Percentiles rank a stretch among this genome's conserved stretches.
Conservation (phyloP, 1,139 yeast genomes). For the Hemisphaericaspora lyxosophila region DNA sequence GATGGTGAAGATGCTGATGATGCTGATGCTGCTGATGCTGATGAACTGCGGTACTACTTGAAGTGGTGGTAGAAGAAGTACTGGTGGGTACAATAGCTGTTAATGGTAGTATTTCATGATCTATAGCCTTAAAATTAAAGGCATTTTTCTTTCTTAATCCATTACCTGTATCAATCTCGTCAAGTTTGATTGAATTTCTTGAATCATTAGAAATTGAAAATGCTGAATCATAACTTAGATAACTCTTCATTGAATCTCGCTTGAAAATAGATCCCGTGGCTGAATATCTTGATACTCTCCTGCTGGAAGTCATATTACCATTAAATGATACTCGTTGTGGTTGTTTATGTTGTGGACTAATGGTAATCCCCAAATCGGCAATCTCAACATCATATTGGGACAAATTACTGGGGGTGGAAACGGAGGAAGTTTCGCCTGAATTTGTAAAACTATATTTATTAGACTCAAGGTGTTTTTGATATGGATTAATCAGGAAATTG, state of each 20-base stretch:
- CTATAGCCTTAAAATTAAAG: slow-evolving; percentile 32
- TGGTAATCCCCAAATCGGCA: slow-evolving; percentile 45
- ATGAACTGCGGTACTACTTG: background rate
- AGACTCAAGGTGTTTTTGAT: background rate
- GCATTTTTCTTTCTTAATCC: slow-evolving; percentile 41
- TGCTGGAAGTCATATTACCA: slow-evolving; percentile 17
- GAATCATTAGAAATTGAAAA: slow-evolving; percentile 39
- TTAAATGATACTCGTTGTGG: slow-evolving; percentile 26
- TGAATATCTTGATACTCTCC: slow-evolving; percentile 18
- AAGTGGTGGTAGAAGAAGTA: background rate
- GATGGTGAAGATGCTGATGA: too few species aligned
- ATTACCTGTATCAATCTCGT: slow-evolving; percentile 14
- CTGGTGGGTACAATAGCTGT: slow-evolving; percentile 1
- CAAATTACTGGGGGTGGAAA: slow-evolving; percentile 43
- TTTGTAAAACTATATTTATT: background rate
- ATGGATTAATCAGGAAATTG: slow-evolving; percentile 7
- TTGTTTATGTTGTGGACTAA: slow-evolving; percentile 40
- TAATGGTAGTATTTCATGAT: slow-evolving; percentile 4
- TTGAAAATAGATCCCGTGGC: slow-evolving; percentile 30
- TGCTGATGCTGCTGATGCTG: too few species aligned
- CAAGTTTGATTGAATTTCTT: slow-evolving; percentile 14
- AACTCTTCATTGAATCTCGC: slow-evolving; percentile 48
- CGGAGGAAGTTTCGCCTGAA: slow-evolving; percentile 28
- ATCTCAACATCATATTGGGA: slow-evolving; percentile 45
- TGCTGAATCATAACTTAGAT: slow-evolving; percentile 57